Conservation (phyloP, 2,329 filamentous ascomycete genomes). For the Colletotrichum ledebouriae region DNA sequence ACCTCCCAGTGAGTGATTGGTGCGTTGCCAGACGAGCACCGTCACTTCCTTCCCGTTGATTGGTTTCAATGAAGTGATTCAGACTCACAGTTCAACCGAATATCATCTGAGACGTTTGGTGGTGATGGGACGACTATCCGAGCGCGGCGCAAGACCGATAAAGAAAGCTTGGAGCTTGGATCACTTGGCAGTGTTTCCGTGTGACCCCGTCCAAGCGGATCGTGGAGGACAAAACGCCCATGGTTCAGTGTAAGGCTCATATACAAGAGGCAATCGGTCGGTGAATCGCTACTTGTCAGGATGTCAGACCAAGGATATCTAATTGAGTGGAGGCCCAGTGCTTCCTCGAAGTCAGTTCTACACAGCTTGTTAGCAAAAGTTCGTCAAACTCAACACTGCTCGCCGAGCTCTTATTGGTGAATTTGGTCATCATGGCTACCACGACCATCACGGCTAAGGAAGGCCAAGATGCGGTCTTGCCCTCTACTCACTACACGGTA, state of each 20-base stretch:
- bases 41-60: background rate
- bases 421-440: conserved; percentile 4
- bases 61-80: conserved; percentile 7
- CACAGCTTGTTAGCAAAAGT: too few relatives aligned
- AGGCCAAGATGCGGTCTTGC: background rate
- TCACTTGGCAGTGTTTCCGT: conserved; percentile 22
- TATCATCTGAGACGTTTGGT: conserved; percentile 3
- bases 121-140: conserved; percentile 4
- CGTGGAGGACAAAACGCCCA: background rate
- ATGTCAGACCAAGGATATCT: too few relatives aligned
- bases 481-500: background rate
- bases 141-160: conserved; percentile 1
- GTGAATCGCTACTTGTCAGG: background rate
- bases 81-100: conserved; percentile 16
- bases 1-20: background rate
- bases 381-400: too few relatives aligned
- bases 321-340: too few relatives aligned
- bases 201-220: conserved; percentile 9
- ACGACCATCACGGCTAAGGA: conserved; percentile 2
- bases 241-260: background rate
- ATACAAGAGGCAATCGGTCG: background rate
- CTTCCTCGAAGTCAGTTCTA: too few relatives aligned
- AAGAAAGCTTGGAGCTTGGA: conserved; percentile 16
- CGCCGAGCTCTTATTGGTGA: too few relatives aligned
- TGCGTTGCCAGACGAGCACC: background rate